Evolutionary conservation across 768 basidiomycete genomes (phyloP).

Genomic region (Hericium erinaceus): DNA sequence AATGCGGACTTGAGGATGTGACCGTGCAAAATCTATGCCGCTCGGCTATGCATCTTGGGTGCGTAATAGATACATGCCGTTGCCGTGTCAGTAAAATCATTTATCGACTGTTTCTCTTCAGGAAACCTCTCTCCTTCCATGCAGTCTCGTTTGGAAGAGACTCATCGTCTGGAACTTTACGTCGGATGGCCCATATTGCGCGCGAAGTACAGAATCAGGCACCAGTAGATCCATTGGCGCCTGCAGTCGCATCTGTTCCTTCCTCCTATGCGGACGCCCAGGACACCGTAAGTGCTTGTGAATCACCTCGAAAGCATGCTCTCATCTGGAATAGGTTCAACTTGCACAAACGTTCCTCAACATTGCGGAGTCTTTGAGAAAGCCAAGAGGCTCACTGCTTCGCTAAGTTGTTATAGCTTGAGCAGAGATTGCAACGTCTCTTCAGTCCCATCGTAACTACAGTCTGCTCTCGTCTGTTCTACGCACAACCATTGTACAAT

Average conservation of each 20-base stretch:
- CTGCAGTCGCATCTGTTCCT: constrained; percentile 18
- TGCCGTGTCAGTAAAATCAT: background rate
- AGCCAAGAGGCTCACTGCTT: constrained; percentile 42
- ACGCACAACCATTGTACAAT: too few relatives aligned
- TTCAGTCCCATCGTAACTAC: too few relatives aligned
- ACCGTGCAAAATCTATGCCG: constrained; percentile 33
- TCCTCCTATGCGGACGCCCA: constrained; percentile 44
- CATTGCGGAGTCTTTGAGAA: constrained; percentile 48
- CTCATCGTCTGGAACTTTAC: constrained; percentile 20
- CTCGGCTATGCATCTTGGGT: constrained; percentile 37
- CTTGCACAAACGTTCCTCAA: constrained; percentile 50
- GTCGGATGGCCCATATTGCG: constrained; percentile 44
- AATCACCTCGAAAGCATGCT: background rate
- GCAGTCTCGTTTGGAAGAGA: constrained; percentile 43
- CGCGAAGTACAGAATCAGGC: constrained; percentile 34
- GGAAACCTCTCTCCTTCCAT: constrained; percentile 50
- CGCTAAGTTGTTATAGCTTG: constrained; percentile 7
- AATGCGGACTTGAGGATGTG: constrained; percentile 30
- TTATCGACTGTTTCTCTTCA: constrained; percentile 12
- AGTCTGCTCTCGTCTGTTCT: too few relatives aligned
- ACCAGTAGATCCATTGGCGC: constrained; percentile 30
- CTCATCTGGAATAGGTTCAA: constrained; percentile 28
- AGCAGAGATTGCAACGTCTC: too few relatives aligned
- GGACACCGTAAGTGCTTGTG: constrained; percentile 33
- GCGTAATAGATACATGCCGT: too few relatives aligned